Conservation (phyloP, 176 grass and related monocot species). For the Triticum dicoccoides region DNA sequence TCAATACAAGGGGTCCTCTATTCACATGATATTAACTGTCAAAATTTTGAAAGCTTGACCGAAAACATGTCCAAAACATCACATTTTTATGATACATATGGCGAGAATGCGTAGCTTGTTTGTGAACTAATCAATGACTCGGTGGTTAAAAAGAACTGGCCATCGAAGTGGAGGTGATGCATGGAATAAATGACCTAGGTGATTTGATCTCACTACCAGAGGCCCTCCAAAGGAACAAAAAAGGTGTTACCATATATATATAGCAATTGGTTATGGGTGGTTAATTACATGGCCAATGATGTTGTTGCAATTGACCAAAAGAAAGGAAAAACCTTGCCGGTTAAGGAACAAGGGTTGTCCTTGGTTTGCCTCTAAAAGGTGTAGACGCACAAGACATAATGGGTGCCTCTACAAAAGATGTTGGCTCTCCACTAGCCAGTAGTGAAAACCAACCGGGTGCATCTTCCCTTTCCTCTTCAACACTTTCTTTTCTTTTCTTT, state of each 20-base stretch:
- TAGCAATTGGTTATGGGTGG: background rate
- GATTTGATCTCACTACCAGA: background rate
- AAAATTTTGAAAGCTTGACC: background rate
- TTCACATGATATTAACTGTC: too few relatives aligned
- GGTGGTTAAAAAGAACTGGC: background rate
- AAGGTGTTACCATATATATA: background rate
- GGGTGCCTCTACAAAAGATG: background rate
- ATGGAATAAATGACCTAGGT: background rate
- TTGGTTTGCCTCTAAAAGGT: background rate
- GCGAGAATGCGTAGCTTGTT: background rate
- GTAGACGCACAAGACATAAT: conserved; percentile 19
- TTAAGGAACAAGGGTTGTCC: conserved; percentile 3
- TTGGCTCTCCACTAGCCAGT: background rate
- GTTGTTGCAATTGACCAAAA: background rate
- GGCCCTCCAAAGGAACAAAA: background rate
- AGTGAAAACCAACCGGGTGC: background rate
- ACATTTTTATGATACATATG: too few relatives aligned
- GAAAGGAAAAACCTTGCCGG: conserved; percentile 16
- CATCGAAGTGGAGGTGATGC: background rate
- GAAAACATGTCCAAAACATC: background rate
- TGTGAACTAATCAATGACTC: background rate
- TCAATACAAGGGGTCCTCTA: too few relatives aligned
- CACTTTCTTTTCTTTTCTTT: background rate
- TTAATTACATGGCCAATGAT: background rate
- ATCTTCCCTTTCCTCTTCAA: background rate